Evolutionary conservation across 2,329 filamentous ascomycete species (phyloP), one percentile per base, ranked within the genome.

Genomic region (Phyllosticta ampelicida): DNA sequence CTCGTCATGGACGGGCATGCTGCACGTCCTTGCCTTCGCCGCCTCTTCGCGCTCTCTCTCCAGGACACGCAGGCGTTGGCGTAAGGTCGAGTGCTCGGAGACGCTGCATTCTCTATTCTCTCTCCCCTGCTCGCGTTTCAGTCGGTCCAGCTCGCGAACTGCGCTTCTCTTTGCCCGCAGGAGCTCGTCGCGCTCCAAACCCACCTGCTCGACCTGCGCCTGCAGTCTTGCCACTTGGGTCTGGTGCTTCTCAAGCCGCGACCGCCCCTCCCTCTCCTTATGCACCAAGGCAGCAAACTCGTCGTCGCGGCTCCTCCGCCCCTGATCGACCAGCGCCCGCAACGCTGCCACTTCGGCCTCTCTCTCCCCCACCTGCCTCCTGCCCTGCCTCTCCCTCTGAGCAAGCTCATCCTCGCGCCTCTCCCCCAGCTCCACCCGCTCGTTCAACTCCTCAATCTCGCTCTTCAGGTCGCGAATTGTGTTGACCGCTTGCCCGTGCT

Each of bases 391-490:
- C 36, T 44, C 5, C 36, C n/a, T n/a, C 5, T 44, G 13, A 1
- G 13, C 13, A n/a, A 44, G n/a, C 11, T 44, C 36, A n/a, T 44
- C 36, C 36, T 44, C 36, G 5, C 36, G 16, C 36, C n/a, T 44
- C 36, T 18, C 36, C 36, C 36, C 36, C 13, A n/a, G 36, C 36
- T 44, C 36, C 36, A 44, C 36, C 36, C 13, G 36, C 36, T 44
- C 36, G 13, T 44, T 44, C 13, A 44, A 8, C 36, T 99, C 94
- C 77, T 99, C 94, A 64, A 97, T 92, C 81, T 96, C 97, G 85
- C 89, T 96, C 55, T 94, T 97, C 75, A 97, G 90, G 73, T 90
- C 84, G 63, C 94, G 83, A 70, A 99, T 90, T 67, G 89, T 82
- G 73, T 96, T 94, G 65, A 99, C 83, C 59, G 87, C 36, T 16